A percentile compares a stretch with the other conserved stretches of the same genome.
Evolutionary conservation across 1,139 yeast genomes (phyloP).

Genomic region (Pichiaceae sp.): DNA sequence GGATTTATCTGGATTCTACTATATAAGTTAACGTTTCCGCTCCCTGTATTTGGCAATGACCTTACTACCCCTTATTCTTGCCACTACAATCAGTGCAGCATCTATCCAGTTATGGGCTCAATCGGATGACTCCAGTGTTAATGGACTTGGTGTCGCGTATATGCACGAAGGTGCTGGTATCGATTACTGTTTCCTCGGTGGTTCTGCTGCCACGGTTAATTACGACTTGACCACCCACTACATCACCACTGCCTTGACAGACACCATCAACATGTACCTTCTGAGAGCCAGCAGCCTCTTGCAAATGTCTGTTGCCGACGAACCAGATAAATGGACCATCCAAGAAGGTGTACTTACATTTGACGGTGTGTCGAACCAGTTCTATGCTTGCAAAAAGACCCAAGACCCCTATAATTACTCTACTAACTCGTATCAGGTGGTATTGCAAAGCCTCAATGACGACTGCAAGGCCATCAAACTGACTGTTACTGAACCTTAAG

Average conservation of each 20-base stretch:
- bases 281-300: slow-evolving; percentile 2
- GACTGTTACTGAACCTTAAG: neutral
- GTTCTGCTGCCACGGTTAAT: slow-evolving; percentile 4
- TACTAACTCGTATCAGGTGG: slow-evolving; percentile 7
- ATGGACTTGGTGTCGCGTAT: slow-evolving; percentile 1
- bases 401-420: slow-evolving; percentile 21
- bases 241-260: slow-evolving; percentile 4
- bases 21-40: too few relatives aligned
- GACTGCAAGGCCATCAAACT: neutral
- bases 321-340: neutral
- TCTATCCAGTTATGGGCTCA: too few relatives aligned
- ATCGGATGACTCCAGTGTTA: too few relatives aligned
- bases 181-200: slow-evolving; percentile 33
- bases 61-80: too few relatives aligned
- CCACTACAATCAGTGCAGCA: too few relatives aligned
- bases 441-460: neutral
- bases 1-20: too few relatives aligned
- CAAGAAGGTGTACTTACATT: slow-evolving; percentile 14
- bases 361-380: slow-evolving; percentile 16
- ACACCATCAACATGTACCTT: slow-evolving; percentile 6
- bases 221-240: slow-evolving; percentile 9
- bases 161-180: slow-evolving; percentile 51
- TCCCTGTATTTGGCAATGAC: too few relatives aligned
- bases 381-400: slow-evolving; percentile 22
- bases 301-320: neutral